Base-by-base conservation (phyloP, 768 basidiomycete species). In the Jaapia argillacea region DNA sequence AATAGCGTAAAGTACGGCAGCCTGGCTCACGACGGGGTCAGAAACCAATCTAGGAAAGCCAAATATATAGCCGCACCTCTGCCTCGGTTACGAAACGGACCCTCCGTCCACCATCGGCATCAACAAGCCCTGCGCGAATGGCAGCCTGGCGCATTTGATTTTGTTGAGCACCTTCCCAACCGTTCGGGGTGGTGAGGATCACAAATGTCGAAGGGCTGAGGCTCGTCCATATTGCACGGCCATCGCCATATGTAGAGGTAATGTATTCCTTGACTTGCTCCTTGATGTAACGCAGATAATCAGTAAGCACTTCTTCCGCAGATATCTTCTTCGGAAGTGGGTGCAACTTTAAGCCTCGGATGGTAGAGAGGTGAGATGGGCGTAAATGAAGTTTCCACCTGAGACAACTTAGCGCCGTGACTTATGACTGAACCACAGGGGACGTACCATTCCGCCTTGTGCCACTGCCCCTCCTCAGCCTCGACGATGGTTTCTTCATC, bases 101-200 rank as follows among this genome's bases (percentile, higher is more conserved):
- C 25, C 54, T 40, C 6, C 49, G 43, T 12, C 51, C 51, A 12
- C 49, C 54, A 2, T 41, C 43, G 20, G 36, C 6, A 25, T 50
- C 47, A 16, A 54, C 50, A 10, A 56, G 42, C 3, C 51, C 51
- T 2, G 55, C 55, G 10, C 37, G 28, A 22, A 57, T 54, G 10
- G 54, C 54, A n/a, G 53, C 54, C 25, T 48, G 41, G 5, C 54
- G 43, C 51, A 55, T 54, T 3, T 47, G 46, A 20, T 39, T 41
- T 41, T 55, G 54, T 36, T 56, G 54, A 13, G 21, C 10, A 6
- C 51, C 49, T 24, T 57, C 54, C 54, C 54, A 57, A 18, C 55
- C 55, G 43, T 57, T 57, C 3, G 55, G 55, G 5, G 49, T 54
- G 13, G 51, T 52, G 12, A 57, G 40, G 16, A 57, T 45, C 5